Percentiles rank a stretch among this genome's conserved stretches.
Evolutionary conservation across 1,284 basidiomycete species (phyloP).

Genomic region (Inonotus hispidus): DNA sequence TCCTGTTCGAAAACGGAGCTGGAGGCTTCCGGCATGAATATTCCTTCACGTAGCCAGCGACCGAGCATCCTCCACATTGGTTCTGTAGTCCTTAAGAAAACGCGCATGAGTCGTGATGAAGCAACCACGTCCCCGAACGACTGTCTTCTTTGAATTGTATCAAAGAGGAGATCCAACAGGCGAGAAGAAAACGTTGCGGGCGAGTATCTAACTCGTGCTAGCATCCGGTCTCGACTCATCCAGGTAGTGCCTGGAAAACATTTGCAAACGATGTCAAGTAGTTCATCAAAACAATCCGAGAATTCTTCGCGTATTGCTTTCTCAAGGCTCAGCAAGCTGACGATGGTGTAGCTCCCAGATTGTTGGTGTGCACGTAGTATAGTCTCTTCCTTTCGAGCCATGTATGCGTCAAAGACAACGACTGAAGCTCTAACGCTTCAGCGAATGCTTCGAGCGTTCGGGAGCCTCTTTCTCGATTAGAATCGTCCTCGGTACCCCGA

Average conservation of each 20-base stretch:
- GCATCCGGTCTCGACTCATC: conserved; percentile 28
- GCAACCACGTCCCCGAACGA: conserved; percentile 51
- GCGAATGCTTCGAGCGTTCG: conserved; percentile 78
- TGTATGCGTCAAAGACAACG: conserved; percentile 65
- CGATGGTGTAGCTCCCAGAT: conserved; percentile 37
- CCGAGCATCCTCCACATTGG: conserved; percentile 73
- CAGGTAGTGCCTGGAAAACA: conserved; percentile 29
- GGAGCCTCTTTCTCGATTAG: conserved; percentile 30
- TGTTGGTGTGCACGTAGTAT: conserved; percentile 54
- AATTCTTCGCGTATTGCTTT: conserved; percentile 54
- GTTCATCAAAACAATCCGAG: conserved; percentile 47
- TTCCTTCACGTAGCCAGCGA: conserved; percentile 70
- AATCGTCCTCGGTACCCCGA: conserved; percentile 19
- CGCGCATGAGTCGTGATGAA: conserved; percentile 47
- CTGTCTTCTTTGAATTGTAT: conserved; percentile 45
- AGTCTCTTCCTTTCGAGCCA: conserved; percentile 59
- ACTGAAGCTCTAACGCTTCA: conserved; percentile 59
- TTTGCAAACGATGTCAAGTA: conserved; percentile 39
- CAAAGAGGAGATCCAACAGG: conserved; percentile 60
- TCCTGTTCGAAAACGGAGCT: conserved; percentile 21
- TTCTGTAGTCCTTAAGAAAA: conserved; percentile 60
- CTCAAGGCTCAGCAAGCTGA: conserved; percentile 65
- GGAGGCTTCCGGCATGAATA: conserved; percentile 44
- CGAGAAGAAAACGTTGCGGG: conserved; percentile 45
- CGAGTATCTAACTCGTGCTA: conserved; percentile 35